These are phyloP conservation scores for Tetrahymena thermophila DNA, from an alignment of 73 alveolate species.

Conservation along the genomic window DNA sequence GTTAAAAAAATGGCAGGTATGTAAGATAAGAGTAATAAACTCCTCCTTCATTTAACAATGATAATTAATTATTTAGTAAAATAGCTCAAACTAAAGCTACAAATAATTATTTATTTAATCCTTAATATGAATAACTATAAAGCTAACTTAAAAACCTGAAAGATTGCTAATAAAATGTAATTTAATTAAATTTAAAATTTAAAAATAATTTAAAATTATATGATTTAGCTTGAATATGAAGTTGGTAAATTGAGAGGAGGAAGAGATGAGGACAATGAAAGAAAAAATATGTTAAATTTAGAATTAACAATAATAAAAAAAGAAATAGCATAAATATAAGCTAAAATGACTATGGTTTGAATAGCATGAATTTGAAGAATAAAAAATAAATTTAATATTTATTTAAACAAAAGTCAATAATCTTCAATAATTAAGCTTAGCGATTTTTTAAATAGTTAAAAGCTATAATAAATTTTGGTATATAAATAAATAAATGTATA, in stretches of 20 bases:
- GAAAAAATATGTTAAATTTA: background rate
- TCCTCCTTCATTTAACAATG: background rate
- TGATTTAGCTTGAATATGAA: background rate
- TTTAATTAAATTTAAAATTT: too few relatives aligned
- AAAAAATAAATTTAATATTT: too few relatives aligned
- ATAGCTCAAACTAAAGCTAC: background rate
- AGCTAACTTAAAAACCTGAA: background rate
- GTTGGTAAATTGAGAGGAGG: background rate
- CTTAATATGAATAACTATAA: background rate
- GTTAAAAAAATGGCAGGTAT: background rate
- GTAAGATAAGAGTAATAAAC: background rate
- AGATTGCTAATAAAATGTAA: background rate
- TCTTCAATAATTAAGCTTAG: background rate
- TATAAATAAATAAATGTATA: background rate
- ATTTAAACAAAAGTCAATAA: background rate
- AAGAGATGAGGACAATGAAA: background rate
- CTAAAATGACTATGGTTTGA: background rate
- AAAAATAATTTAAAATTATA: too few relatives aligned
- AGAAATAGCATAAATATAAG: background rate
- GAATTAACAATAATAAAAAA: background rate
- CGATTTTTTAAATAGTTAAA: background rate
- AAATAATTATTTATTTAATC: background rate
- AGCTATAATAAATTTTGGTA: background rate
- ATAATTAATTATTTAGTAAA: background rate
- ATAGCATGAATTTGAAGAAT: too few relatives aligned